Percentiles rank a stretch among this genome's conserved stretches.
These are phyloP conservation scores for Salix koriyanagi DNA, from an alignment of 345 rosid genomes.

Conservation along the genomic window DNA sequence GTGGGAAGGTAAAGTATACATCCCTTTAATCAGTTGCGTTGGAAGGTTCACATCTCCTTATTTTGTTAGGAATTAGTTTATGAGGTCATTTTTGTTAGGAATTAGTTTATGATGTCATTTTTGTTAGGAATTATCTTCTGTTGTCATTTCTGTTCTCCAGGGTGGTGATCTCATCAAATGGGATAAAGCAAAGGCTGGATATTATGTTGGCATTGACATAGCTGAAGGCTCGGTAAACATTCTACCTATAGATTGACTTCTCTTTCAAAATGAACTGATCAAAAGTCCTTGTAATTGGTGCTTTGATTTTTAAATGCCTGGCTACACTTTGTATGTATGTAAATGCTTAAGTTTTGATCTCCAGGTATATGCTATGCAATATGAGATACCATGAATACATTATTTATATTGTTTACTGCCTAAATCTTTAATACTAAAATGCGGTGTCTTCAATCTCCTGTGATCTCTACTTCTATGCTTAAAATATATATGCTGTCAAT, in stretches of 20 bases:
- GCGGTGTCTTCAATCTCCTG: not conserved
- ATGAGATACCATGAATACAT: not conserved
- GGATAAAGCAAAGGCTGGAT: constrained; percentile 91
- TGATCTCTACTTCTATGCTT: not conserved
- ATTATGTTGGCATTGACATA: constrained; percentile 91
- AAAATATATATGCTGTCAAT: not conserved
- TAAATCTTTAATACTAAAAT: not conserved
- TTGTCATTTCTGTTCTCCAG: constrained; percentile 28
- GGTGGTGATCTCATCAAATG: constrained; percentile 99
- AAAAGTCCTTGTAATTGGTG: not conserved
- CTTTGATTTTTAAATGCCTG: not conserved
- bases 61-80: not conserved
- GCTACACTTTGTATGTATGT: not conserved
- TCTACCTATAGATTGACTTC: not conserved
- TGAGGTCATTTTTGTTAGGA: not conserved
- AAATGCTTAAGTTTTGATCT: not conserved
- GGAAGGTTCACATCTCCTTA: not conserved
- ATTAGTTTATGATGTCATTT: not conserved
- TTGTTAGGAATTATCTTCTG: not conserved
- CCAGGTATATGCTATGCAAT: not conserved
- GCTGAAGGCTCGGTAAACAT: constrained; percentile 94
- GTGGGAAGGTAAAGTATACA: constrained; percentile 66
- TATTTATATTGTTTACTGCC: not conserved
- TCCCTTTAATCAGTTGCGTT: not conserved
- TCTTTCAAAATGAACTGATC: not conserved